phyloP scores from a whole-genome alignment of 495 filamentous ascomycete genomes.

The Tricharina praecox region DNA sequence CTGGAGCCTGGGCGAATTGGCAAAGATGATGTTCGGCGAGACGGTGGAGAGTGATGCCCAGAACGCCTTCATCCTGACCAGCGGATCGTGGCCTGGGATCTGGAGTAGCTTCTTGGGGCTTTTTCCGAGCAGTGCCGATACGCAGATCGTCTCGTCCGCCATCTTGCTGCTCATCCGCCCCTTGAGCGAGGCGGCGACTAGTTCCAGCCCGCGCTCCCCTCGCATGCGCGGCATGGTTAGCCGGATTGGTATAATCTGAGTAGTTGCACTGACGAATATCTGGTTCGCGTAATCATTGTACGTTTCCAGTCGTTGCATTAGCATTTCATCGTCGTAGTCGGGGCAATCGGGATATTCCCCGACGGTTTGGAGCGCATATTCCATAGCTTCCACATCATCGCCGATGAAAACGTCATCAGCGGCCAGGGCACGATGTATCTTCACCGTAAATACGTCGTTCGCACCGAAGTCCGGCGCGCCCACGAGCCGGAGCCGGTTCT shows the following conservation, averaged over 20 bases:
- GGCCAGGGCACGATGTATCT: conserved; percentile 2
- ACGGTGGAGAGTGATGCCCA: neutral
- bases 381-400: neutral
- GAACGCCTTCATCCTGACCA: neutral
- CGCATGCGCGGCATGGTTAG: neutral
- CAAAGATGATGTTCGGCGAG: neutral
- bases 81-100: neutral
- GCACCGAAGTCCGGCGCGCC: neutral
- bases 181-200: conserved; percentile 1
- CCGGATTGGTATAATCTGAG: neutral
- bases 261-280: neutral
- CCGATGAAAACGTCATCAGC: neutral
- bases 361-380: neutral
- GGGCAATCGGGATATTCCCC: neutral
- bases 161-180: conserved; percentile 8
- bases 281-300: neutral
- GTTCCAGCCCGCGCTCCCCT: neutral
- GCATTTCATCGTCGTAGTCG: neutral
- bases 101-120: neutral
- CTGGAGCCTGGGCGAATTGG: neutral
- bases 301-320: neutral
- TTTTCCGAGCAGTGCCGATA: conserved; percentile 5
- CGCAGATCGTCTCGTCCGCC: conserved; percentile 11
- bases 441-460: neutral
- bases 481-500: no score